Evolutionary conservation across 139 green algal genomes (phyloP), one percentile per base, ranked within the genome.

Genomic region (Picochlorum costavermella): DNA sequence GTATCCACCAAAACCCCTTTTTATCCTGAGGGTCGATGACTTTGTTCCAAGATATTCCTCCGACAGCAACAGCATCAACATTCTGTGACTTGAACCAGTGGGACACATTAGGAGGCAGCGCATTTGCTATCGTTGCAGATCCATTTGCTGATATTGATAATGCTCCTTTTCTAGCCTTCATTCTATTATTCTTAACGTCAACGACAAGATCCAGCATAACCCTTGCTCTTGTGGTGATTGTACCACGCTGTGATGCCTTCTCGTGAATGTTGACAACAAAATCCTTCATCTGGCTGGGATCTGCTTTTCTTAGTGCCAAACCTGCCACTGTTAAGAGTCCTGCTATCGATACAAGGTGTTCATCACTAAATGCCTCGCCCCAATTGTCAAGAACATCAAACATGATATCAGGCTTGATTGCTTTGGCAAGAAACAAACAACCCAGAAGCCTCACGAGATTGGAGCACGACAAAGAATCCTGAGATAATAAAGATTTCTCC

Each of bases 171-270:
- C 33, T 20, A 9, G 37, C 2, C 51, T 31, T 56, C 55, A 64
- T 72, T 56, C 65, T 68, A 76, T 94, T 94, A 75, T 95, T 94
- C 67, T 95, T 95, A 37, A 94, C 83, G 68, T 95, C 88, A 46
- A 94, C 65, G 12, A 93, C 83, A 43, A 92, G 67, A 43, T 86
- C 79, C 30, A 92, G 70, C 86, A 92, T 82, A 56, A 88, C 64
- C 61, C 82, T 55, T 1, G 80, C 86, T 6, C 84, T 75, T 46
- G 70, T 79, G 58, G 50, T 86, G 44, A 95, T 65, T 3, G 16
- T 40, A 3, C 59, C 45, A 26, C 63, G 64, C 59, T 79, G 26
- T 2, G 75, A 84, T 13, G 75, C 84, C 1, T 69, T 71, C 2
- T 70, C 64, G 58, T 90, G 79, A 30, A 90, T 69, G 3, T 65